phyloP scores from a whole-genome alignment of 108 stramenopile species.

The Conticribra weissflogii region DNA sequence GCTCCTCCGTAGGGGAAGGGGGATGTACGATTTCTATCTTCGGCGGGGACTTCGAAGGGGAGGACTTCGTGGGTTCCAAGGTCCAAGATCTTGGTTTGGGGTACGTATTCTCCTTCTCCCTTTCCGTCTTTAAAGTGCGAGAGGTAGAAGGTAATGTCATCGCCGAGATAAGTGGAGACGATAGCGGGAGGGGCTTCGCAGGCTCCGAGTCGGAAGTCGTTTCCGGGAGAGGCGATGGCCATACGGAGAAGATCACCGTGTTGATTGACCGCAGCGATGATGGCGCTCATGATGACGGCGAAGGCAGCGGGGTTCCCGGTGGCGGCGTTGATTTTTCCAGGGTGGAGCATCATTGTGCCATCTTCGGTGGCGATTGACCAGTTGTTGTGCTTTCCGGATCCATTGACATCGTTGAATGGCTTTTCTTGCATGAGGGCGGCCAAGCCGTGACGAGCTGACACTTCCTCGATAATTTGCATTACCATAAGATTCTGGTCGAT shows the following conservation, averaged over 20 bases:
- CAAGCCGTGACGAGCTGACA: slow-evolving; percentile 87
- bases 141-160: slow-evolving; percentile 89
- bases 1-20: slow-evolving; percentile 96
- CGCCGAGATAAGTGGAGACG: slow-evolving; percentile 93
- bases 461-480: slow-evolving; percentile 97
- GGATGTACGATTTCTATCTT: slow-evolving; percentile 96
- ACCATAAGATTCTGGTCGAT: slow-evolving; percentile 96
- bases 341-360: slow-evolving; percentile 85
- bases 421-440: slow-evolving; percentile 96
- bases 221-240: slow-evolving; percentile 92
- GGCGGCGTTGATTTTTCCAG: slow-evolving; percentile 62
- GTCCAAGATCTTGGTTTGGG: slow-evolving; percentile 76
- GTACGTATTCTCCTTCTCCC: slow-evolving; percentile 66
- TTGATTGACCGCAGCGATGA: slow-evolving; percentile 89
- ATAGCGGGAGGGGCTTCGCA: slow-evolving; percentile 97
- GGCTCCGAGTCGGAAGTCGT: slow-evolving; percentile 96
- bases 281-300: slow-evolving; percentile 92
- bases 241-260: slow-evolving; percentile 96
- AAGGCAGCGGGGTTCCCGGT: slow-evolving; percentile 81
- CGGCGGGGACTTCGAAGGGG: slow-evolving; percentile 90
- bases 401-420: slow-evolving; percentile 96
- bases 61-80: slow-evolving; percentile 80
- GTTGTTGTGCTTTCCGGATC: slow-evolving; percentile 97
- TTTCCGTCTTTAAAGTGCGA: slow-evolving; percentile 83
- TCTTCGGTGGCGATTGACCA: slow-evolving; percentile 91